Evolutionary conservation across 1,284 basidiomycete genomes (phyloP), one percentile per base, ranked within the genome.

Genomic region (Cryptococcus sp.): DNA sequence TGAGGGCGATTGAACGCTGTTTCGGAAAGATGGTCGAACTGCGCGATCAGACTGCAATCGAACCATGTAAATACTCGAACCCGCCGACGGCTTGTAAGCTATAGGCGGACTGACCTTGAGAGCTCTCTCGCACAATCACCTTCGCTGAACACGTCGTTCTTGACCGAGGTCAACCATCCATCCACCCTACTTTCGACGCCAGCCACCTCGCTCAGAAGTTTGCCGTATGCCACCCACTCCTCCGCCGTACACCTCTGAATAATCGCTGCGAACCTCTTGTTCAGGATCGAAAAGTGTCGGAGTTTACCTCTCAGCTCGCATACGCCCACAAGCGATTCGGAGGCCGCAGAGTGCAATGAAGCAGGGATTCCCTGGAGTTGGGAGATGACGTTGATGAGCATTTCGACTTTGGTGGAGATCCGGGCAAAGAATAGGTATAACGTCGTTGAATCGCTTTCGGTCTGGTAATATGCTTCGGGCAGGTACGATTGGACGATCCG

Each of bases 351-450:
- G 66, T 88, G 89, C 30, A 96, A 84, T 1, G 88, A 85, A 38
- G 92, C 89, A 0, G 91, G 91, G 19, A 97, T 79, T 38, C 86
- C 85, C 68, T 96, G 89, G 8, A 85, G 84, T 64, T 91, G 87
- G 4, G 88, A 90, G 42, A 93, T 86, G 55, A 90, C 84, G 13
- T 78, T 83, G 68, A 88, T 90, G 75, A 97, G 87, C 51, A 95
- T 82, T 67, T 94, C 90, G 20, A 90, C 83, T 78, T 97, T 97
- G 69, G 83, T 82, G 0, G 87, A 87, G 62, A 96, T 77, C 8
- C 93, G 86, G 66, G 88, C 87, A 86, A 97, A 94, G 83, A 94
- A 91, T 60, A 97, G 80, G 65, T 94, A 90, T 63, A 90, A 89
- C 59, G 84, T 88, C 3, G 91, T 91, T 0, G 93, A 89, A 66